These are phyloP conservation scores for Syzygium grande DNA, from an alignment of 345 rosid species.

Conservation along the genomic window DNA sequence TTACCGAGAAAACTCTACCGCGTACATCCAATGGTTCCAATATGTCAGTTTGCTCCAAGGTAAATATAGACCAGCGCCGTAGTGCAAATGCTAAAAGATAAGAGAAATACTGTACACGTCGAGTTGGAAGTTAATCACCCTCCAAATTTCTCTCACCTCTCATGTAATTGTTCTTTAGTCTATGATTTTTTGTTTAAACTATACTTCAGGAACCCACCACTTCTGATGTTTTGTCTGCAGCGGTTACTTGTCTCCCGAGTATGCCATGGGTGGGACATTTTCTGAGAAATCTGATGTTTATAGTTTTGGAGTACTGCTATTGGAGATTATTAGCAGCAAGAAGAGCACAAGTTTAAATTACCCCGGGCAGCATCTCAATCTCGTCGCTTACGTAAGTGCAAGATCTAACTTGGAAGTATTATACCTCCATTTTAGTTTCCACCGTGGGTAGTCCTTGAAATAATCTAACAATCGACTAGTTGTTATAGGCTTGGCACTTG, in stretches of 20 bases:
- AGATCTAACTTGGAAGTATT: neutral
- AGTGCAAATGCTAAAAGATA: too few species aligned
- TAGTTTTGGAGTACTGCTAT: conserved; percentile 1
- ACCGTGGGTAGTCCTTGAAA: neutral
- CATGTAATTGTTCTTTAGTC: neutral
- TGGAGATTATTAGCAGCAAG: neutral
- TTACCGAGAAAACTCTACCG: neutral
- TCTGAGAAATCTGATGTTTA: conserved; percentile 4
- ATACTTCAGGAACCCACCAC: neutral
- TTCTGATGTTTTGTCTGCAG: neutral
- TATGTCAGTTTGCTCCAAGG: neutral
- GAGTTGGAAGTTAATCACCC: neutral
- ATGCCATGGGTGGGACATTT: conserved; percentile 2
- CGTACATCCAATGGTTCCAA: neutral
- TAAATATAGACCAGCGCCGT: neutral
- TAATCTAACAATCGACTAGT: neutral
- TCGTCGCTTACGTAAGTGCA: neutral
- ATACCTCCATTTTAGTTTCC: neutral
- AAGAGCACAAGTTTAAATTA: neutral
- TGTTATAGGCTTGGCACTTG: neutral
- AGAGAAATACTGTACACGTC: neutral
- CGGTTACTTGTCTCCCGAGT: conserved; percentile 1
- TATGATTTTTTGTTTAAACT: too few species aligned
- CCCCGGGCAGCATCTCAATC: neutral
- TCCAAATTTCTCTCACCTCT: neutral